These are phyloP conservation scores for Adenanthera pavonina DNA, from an alignment of 306 rosid genomes.

Conservation along the genomic window DNA sequence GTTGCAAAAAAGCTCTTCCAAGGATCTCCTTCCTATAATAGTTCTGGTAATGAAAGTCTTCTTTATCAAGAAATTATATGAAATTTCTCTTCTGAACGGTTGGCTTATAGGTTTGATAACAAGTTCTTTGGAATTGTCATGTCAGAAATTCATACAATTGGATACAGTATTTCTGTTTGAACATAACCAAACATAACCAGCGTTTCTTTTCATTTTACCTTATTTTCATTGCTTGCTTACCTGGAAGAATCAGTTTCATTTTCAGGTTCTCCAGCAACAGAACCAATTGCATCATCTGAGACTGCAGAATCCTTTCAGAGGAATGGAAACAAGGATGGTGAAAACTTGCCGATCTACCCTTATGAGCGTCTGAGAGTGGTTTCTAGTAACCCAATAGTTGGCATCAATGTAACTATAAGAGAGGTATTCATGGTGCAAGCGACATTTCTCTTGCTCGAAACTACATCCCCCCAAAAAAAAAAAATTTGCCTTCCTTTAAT, in stretches of 20 bases:
- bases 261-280: slow-evolving; percentile 53
- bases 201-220: neutral
- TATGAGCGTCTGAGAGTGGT: slow-evolving; percentile 69
- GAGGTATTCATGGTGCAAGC: slow-evolving; percentile 57
- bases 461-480: too few relatives aligned
- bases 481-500: neutral
- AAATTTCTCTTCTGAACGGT: slow-evolving; percentile 17
- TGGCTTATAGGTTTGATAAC: slow-evolving; percentile 8
- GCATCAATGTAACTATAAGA: slow-evolving; percentile 78
- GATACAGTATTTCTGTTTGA: neutral
- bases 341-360: slow-evolving; percentile 52
- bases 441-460: too few relatives aligned
- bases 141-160: slow-evolving; percentile 17
- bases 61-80: slow-evolving; percentile 21
- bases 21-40: slow-evolving; percentile 56
- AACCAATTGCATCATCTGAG: slow-evolving; percentile 45
- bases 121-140: slow-evolving; percentile 10
- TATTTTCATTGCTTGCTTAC: neutral
- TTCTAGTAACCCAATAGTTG: slow-evolving; percentile 65
- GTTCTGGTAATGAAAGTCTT: slow-evolving; percentile 55
- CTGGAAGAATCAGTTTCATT: slow-evolving; percentile 40
- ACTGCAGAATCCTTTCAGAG: slow-evolving; percentile 36
- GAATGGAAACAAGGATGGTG: slow-evolving; percentile 45
- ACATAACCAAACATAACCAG: neutral
- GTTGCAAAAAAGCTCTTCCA: slow-evolving; percentile 59